phyloP scores from a whole-genome alignment of 1,139 yeast species.

The Protomyces pachydermus region DNA sequence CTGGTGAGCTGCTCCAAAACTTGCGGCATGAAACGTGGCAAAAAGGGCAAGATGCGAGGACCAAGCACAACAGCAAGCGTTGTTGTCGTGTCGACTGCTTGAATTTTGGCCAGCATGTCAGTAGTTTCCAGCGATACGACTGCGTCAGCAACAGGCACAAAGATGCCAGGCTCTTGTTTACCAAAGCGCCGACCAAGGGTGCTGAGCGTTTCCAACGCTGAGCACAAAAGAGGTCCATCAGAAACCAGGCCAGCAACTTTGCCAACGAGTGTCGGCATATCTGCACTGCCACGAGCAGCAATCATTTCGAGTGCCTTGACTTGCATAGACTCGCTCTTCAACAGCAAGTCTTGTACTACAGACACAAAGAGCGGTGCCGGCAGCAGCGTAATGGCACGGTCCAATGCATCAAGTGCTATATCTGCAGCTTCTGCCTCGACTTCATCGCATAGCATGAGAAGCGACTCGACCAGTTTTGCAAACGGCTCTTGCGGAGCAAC shows the following conservation, averaged over 20 bases:
- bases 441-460: conserved; percentile 16
- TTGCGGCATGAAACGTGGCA: conserved; percentile 78
- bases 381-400: conserved; percentile 26
- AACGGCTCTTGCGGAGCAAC: conserved; percentile 5
- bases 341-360: conserved; percentile 9
- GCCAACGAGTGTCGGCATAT: conserved; percentile 2
- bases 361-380: conserved; percentile 14
- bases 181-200: conserved; percentile 62
- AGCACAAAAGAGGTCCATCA: conserved; percentile 1
- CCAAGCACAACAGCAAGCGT: conserved; percentile 70
- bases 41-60: conserved; percentile 76
- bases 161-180: conserved; percentile 46
- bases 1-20: conserved; percentile 56
- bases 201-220: conserved; percentile 58
- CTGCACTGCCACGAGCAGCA: conserved; percentile 5
- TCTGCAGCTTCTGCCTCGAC: conserved; percentile 7
- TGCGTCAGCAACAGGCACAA: conserved; percentile 50
- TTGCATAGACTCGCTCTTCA: conserved; percentile 8
- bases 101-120: conserved; percentile 58
- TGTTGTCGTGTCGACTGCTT: conserved; percentile 69
- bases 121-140: conserved; percentile 51
- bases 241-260: conserved; percentile 1
- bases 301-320: conserved; percentile 17
- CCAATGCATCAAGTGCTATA: conserved; percentile 20
- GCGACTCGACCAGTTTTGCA: conserved; percentile 5